Conservation (phyloP, 306 rosid species). For the Vicia villosa region DNA sequence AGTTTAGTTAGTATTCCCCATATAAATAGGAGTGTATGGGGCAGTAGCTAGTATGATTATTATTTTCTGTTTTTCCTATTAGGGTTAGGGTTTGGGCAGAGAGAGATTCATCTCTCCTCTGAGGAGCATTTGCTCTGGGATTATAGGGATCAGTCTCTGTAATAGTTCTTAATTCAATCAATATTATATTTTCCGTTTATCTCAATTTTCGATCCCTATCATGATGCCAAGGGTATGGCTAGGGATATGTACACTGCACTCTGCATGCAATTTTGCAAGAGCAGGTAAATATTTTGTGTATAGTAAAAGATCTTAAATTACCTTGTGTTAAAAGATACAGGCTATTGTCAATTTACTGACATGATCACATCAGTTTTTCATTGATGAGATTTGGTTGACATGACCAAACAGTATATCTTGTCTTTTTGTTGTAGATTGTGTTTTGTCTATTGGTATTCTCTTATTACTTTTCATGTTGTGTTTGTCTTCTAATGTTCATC, state of each 20-base stretch:
- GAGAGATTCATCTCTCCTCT: too few relatives aligned
- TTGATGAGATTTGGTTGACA: constrained; percentile 4
- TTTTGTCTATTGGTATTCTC: background rate
- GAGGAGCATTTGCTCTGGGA: too few relatives aligned
- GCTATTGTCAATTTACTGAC: constrained; percentile 23
- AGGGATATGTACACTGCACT: constrained; percentile 93
- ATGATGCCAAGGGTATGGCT: constrained; percentile 99
- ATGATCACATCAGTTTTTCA: background rate
- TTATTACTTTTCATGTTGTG: constrained; percentile 17
- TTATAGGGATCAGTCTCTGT: too few relatives aligned
- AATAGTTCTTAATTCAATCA: too few relatives aligned
- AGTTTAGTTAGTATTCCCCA: too few relatives aligned
- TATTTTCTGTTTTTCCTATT: too few relatives aligned
- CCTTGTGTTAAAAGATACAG: constrained; percentile 6
- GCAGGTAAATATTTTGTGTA: constrained; percentile 53
- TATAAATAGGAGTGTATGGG: too few relatives aligned
- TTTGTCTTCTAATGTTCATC: background rate
- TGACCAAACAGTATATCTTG: background rate
- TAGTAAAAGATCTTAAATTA: background rate
- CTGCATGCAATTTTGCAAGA: constrained; percentile 82
- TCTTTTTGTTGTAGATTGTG: background rate
- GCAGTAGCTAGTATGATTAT: too few relatives aligned
- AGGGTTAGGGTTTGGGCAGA: too few relatives aligned
- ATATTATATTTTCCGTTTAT: too few relatives aligned
- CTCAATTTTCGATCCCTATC: too few relatives aligned